Base-by-base conservation (phyloP, 768 basidiomycete species). In the Gautieria morchelliformis region DNA sequence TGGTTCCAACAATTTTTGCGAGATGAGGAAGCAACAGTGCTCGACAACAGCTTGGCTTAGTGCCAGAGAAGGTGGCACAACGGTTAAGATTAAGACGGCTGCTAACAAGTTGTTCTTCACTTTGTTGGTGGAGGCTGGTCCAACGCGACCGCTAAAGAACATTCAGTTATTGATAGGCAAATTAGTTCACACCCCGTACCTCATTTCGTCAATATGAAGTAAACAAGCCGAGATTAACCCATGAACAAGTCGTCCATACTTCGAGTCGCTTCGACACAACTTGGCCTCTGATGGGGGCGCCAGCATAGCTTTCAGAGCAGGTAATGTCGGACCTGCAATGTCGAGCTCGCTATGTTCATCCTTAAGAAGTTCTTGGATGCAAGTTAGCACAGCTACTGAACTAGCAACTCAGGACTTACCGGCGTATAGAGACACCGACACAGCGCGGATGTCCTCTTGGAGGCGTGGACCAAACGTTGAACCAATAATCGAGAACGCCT, bases 71-170 rank as follows among this genome's bases (percentile, higher is more conserved):
- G 81, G 61, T 0, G 91, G 89, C 1, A 93, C 71, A 22, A 85
- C 81, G 0, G 94, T 95, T 44, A 99, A 68, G 51, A 96, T 77
- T 5, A 99, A 78, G 1, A 93, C 93, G 0, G 85, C 76, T 0
- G 91, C 89, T 12, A 98, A 72, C 59, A 97, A 76, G 68, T 96
- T 98, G 64, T 84, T 90, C 71, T 92, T 94, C 68, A 89, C 77
- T 72, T 97, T 97, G 68, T 85, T 83, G 2, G 80, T 72, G 2
- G 88, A 87, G 10, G 88, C 82, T 0, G 76, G 63, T 0, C 93
- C 94, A 58, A 83, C 77, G 48, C 95, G 85, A 10, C 89, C 88
- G 40, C 94, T 95, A 61, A 17, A 60, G 37, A 55, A 30, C 41
- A 50, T 37, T 37, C 35, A 37, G 35, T 9, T 5, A 3, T 37